phyloP scores from a whole-genome alignment of 108 stramenopile genomes.

The Stephanodiscus triporus region DNA sequence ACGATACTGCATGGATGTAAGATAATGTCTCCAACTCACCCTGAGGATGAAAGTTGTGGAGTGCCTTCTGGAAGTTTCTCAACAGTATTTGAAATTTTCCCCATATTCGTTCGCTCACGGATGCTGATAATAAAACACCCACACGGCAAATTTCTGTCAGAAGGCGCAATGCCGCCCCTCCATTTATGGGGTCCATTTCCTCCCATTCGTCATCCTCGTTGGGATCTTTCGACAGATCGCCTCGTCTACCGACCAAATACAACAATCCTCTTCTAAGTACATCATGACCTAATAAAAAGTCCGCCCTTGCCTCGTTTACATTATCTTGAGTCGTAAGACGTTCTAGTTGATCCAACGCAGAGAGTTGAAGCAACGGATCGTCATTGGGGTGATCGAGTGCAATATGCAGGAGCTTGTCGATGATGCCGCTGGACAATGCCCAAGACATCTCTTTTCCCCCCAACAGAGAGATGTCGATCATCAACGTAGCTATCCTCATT shows the following conservation, averaged over 20 bases:
- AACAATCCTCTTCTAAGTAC: constrained; percentile 29
- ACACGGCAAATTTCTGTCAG: constrained; percentile 47
- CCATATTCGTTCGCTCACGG: constrained; percentile 2
- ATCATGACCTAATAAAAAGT: constrained; percentile 40
- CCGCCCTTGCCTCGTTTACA: constrained; percentile 15
- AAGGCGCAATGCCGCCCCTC: constrained; percentile 35
- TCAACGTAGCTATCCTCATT: constrained; percentile 36
- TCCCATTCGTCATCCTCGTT: constrained; percentile 1
- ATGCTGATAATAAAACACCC: constrained; percentile 18
- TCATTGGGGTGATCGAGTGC: constrained; percentile 30
- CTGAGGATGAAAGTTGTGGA: constrained; percentile 30
- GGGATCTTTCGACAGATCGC: constrained; percentile 14
- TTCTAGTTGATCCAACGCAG: constrained; percentile 45
- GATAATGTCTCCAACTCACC: constrained; percentile 40
- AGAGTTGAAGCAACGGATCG: constrained; percentile 43
- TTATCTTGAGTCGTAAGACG: constrained; percentile 5
- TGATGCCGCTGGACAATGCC: constrained; percentile 25
- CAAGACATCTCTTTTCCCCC: constrained; percentile 31
- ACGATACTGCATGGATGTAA: constrained; percentile 43
- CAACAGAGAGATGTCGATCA: constrained; percentile 46
- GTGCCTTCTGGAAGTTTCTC: constrained; percentile 25
- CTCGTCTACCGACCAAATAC: constrained; percentile 22
- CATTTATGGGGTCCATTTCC: constrained; percentile 41
- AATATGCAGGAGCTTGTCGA: constrained; percentile 32
- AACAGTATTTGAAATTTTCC: constrained; percentile 32